phyloP scores from a whole-genome alignment of 257 asterid genomes.

The Nicotiana attenuata region DNA sequence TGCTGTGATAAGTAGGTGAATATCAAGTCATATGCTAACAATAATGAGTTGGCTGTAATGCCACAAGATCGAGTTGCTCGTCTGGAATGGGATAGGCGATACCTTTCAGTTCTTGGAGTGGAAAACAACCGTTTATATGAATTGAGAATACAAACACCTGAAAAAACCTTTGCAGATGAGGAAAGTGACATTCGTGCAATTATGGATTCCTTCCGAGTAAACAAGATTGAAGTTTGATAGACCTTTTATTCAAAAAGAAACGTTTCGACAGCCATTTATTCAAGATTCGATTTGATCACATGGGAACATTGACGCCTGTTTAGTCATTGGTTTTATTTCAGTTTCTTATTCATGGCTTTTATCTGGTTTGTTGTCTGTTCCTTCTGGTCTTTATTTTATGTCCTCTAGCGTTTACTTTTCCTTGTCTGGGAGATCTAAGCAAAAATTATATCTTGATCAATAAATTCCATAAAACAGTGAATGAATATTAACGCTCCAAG shows the following conservation, averaged over 20 bases:
- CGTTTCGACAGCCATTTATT: neutral
- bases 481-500: neutral
- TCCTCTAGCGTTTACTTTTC: neutral
- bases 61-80: slow-evolving; percentile 74
- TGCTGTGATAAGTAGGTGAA: slow-evolving; percentile 42
- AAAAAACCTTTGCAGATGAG: slow-evolving; percentile 61
- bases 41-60: slow-evolving; percentile 93
- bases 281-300: neutral
- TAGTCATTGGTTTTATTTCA: neutral
- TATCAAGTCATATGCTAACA: slow-evolving; percentile 90
- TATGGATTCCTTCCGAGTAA: slow-evolving; percentile 84
- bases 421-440: neutral
- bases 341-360: neutral
- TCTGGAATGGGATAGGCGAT: slow-evolving; percentile 83
- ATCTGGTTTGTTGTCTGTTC: neutral
- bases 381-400: neutral
- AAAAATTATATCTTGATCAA: neutral
- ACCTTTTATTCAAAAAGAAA: neutral
- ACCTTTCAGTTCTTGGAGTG: slow-evolving; percentile 92
- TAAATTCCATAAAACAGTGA: neutral
- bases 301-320: neutral
- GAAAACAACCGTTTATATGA: slow-evolving; percentile 77
- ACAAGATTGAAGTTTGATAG: slow-evolving; percentile 41
- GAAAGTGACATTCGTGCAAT: slow-evolving; percentile 66
- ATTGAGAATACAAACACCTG: slow-evolving; percentile 77